phyloP scores from a whole-genome alignment of 2,329 filamentous ascomycete genomes.

The Chaetomiaceae sp. region DNA sequence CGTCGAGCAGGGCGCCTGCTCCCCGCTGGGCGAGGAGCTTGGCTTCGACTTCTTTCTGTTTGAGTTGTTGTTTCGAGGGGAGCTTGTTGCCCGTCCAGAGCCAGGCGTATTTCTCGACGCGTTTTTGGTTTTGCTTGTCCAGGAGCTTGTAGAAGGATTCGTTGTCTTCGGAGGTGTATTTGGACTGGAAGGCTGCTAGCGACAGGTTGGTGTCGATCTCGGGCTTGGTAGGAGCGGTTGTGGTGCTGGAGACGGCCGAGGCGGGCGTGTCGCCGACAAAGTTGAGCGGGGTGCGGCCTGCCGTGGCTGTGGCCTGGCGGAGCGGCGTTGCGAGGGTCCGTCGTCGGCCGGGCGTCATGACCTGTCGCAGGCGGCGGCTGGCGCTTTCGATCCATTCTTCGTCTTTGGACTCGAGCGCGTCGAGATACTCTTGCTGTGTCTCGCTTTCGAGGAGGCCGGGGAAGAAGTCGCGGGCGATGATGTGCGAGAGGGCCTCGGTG shows the following conservation, averaged over 20 bases:
- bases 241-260: constrained; percentile 42
- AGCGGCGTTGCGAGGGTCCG: constrained; percentile 23
- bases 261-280: constrained; percentile 72
- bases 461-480: constrained; percentile 96
- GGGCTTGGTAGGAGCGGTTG: constrained; percentile 31
- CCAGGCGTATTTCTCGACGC: constrained; percentile 81
- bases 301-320: constrained; percentile 31
- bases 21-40: constrained; percentile 30
- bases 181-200: constrained; percentile 79
- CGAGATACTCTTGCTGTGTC: constrained; percentile 85
- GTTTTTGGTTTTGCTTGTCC: constrained; percentile 84
- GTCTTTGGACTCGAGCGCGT: constrained; percentile 84
- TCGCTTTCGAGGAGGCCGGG: constrained; percentile 83
- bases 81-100: constrained; percentile 86
- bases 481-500: constrained; percentile 82
- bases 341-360: constrained; percentile 72
- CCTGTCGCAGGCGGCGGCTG: constrained; percentile 63
- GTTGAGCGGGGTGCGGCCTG: constrained; percentile 56
- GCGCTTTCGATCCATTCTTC: constrained; percentile 81
- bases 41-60: constrained; percentile 58
- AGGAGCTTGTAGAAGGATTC: constrained; percentile 92
- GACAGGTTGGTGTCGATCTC: constrained; percentile 69
- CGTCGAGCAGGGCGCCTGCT: constrained; percentile 41
- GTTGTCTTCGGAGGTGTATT: constrained; percentile 96
- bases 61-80: constrained; percentile 71